Evolutionary conservation across 495 filamentous ascomycete species (phyloP).

Genomic region (Thermochaetoides thermophila): DNA sequence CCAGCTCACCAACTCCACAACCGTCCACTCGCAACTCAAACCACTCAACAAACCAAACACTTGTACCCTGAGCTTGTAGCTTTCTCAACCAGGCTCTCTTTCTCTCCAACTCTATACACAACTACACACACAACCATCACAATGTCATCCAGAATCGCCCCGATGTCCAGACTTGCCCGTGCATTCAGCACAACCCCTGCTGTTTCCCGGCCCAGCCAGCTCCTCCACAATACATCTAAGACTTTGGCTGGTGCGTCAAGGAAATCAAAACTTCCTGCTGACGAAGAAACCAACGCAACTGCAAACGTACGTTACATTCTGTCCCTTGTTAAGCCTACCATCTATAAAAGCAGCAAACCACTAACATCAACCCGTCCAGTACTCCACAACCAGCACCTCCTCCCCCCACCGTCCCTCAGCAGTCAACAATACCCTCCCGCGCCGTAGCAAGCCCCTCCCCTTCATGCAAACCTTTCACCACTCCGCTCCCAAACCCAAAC

Average conservation of each 20-base stretch:
- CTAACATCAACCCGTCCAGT: too few relatives aligned
- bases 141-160: constrained; percentile 28
- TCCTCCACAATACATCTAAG: constrained; percentile 22
- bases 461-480: constrained; percentile 37
- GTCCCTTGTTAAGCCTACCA: too few relatives aligned
- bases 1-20: too few relatives aligned
- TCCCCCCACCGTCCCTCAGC: constrained; percentile 15
- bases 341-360: too few relatives aligned
- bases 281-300: too few relatives aligned
- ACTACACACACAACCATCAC: constrained; percentile 2
- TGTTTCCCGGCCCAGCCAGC: constrained; percentile 18
- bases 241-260: constrained; percentile 14
- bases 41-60: constrained; percentile 1
- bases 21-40: not conserved
- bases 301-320: too few relatives aligned
- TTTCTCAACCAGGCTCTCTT: too few relatives aligned
- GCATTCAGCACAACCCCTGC: constrained; percentile 27
- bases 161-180: constrained; percentile 30
- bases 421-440: constrained; percentile 5
- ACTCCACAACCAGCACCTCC: constrained; percentile 13
- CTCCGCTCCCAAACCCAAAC: constrained; percentile 19
- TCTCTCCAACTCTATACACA: not conserved
- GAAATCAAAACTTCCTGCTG: constrained; percentile 6
- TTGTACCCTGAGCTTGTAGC: not conserved
- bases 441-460: constrained; percentile 18